These are phyloP conservation scores for Neoboletus subvelutipes DNA, from an alignment of 768 basidiomycete species.

Conservation along the genomic window DNA sequence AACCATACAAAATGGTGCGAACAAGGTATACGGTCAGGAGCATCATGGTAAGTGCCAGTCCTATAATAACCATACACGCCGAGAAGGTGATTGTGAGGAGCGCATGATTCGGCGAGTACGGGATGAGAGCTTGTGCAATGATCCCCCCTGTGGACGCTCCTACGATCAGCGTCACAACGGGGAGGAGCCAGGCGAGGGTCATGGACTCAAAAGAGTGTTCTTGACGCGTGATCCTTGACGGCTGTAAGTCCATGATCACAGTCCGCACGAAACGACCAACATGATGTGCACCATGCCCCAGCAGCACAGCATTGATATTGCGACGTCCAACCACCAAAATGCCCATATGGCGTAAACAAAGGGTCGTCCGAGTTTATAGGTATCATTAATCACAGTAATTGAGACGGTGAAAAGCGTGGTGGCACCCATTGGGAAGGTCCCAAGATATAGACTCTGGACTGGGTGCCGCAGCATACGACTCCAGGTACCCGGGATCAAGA, in stretches of 20 bases:
- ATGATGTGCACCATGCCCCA: constrained; percentile 66
- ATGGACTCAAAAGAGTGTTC: constrained; percentile 54
- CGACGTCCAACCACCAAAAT: constrained; percentile 68
- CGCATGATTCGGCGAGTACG: constrained; percentile 47
- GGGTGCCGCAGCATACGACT: constrained; percentile 48
- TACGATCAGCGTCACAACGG: constrained; percentile 72
- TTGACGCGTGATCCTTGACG: constrained; percentile 54
- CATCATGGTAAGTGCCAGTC: constrained; percentile 62
- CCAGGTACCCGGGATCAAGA: constrained; percentile 52
- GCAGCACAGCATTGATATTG: constrained; percentile 54
- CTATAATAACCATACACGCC: constrained; percentile 53
- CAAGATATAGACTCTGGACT: constrained; percentile 48
- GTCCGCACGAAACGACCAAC: constrained; percentile 40
- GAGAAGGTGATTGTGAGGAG: constrained; percentile 54
- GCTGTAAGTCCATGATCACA: constrained; percentile 14
- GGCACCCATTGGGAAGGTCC: constrained; percentile 56
- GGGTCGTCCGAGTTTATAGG: constrained; percentile 44
- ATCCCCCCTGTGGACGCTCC: constrained; percentile 65
- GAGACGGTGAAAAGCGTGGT: constrained; percentile 57
- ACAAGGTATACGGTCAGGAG: constrained; percentile 64
- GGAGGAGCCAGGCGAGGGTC: constrained; percentile 71
- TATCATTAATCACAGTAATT: constrained; percentile 42
- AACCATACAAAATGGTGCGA: constrained; percentile 56
- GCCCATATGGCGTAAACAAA: constrained; percentile 60
- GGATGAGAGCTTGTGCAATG: constrained; percentile 48